Base-by-base conservation (phyloP, 1,139 yeast species). In the Lodderomyces oxycetoniae region DNA sequence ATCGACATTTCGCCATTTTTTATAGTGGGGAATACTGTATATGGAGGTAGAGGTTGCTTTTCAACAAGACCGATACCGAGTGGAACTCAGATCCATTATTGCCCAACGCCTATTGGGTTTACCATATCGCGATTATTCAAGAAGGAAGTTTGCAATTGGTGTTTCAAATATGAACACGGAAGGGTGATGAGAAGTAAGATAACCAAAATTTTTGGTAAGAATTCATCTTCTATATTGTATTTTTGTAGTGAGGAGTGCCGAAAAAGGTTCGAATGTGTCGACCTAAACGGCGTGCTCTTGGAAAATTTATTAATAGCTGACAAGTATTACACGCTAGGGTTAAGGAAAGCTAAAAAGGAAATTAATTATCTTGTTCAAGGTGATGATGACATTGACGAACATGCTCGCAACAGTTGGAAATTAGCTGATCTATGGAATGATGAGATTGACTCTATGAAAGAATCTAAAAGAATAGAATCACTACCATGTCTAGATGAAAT, bases 31-130 rank as follows among this genome's bases (percentile, higher is more conserved):
- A 53, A 58, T 25, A 74, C 80, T 4, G 53, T 53, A 29, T 72
- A 71, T 44, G 79, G 84, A 5, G 85, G 89, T 9, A 63, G 87
- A 40, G 86, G 87, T 2, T 79, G 83, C 43, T 79, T 76, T 51
- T 73, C 85, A 11, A 46, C 45, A 2, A 30, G 34, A 2, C 43
- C 49, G 6, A 69, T 79, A 11, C 59, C 68, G 4, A 46, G 52
- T 14, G 72, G 63, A 6, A 66, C 77, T 0, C 49, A 50, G 2
- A 54, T 81, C 2, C 59, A 74, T 31, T 45, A 43, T 7, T 65
- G 74, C 29, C 44, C 52, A 2, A 38, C 53, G 4, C 77, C 79
- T 1, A 50, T 75, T 32, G 67, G 80, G 10, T 59, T 68, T 11
- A 63, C 75, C 1, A 61, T 79, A 3, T 55, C 67, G 19, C 63